These are phyloP conservation scores for Corylus avellana DNA, from an alignment of 306 rosid species.

Conservation along the genomic window DNA sequence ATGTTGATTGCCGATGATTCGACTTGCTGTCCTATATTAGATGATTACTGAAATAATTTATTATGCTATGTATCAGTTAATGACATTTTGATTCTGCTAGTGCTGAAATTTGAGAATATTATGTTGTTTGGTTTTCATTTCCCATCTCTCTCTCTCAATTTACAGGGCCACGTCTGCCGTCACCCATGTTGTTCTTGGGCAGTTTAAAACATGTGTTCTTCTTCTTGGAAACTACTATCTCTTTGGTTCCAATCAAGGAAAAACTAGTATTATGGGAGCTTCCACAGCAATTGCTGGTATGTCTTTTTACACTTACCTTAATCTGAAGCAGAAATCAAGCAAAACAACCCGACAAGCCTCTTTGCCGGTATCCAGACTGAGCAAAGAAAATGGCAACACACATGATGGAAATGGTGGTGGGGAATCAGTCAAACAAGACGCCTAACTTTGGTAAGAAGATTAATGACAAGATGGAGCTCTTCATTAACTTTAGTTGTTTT, in stretches of 20 bases:
- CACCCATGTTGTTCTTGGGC: conserved; percentile 93
- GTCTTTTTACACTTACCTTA: conserved; percentile 86
- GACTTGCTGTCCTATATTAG: neutral
- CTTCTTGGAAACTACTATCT: conserved; percentile 87
- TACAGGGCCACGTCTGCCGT: conserved; percentile 91
- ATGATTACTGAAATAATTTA: neutral
- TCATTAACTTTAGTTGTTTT: conserved; percentile 8
- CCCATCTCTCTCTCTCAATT: conserved; percentile 15
- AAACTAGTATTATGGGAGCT: conserved; percentile 77
- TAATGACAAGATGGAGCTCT: conserved; percentile 7
- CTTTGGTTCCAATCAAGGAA: conserved; percentile 84
- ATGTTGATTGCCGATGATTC: neutral
- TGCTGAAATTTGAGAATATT: neutral
- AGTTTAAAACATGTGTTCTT: conserved; percentile 91
- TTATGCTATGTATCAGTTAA: neutral
- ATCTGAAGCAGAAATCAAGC: conserved; percentile 54
- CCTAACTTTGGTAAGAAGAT: conserved; percentile 17
- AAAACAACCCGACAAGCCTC: conserved; percentile 59
- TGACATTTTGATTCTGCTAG: neutral
- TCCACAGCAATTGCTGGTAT: conserved; percentile 82
- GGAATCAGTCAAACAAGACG: conserved; percentile 65
- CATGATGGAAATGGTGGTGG: conserved; percentile 59
- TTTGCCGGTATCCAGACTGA: conserved; percentile 65
- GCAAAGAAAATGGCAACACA: conserved; percentile 71
- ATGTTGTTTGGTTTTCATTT: conserved; percentile 13